Conservation (phyloP, 2,329 filamentous ascomycete species). For the Fusarium incarnatum region DNA sequence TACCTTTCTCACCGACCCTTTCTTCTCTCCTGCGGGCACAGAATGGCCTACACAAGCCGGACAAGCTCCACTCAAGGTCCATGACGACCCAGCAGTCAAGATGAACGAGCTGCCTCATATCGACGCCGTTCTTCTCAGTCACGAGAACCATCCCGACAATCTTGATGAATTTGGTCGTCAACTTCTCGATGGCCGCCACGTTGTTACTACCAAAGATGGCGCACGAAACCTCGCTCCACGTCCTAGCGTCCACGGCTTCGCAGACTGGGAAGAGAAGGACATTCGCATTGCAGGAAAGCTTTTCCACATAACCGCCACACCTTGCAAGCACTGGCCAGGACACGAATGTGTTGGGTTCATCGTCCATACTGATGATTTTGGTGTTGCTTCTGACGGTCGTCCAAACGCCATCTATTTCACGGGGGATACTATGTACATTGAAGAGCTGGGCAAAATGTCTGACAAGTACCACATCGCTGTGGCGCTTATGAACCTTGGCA, state of each 20-base stretch:
- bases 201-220: not conserved
- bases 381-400: not conserved
- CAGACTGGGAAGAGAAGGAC: not conserved
- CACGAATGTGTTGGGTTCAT: constrained; percentile 6
- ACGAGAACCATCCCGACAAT: constrained; percentile 14
- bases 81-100: not conserved
- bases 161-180: not conserved
- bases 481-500: constrained; percentile 6
- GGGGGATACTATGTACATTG: not conserved
- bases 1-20: not conserved
- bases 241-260: not conserved
- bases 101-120: not conserved
- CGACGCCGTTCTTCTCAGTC: constrained; percentile 9
- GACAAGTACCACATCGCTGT: constrained; percentile 1
- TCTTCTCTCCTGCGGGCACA: not conserved
- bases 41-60: not conserved
- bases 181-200: not conserved
- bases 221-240: constrained; percentile 4
- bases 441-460: not conserved
- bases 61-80: not conserved
- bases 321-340: not conserved
- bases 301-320: not conserved
- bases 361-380: not conserved
- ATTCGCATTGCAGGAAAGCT: not conserved
- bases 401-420: not conserved